phyloP scores from a whole-genome alignment of 768 basidiomycete genomes.

The Mrakia blollopis region DNA sequence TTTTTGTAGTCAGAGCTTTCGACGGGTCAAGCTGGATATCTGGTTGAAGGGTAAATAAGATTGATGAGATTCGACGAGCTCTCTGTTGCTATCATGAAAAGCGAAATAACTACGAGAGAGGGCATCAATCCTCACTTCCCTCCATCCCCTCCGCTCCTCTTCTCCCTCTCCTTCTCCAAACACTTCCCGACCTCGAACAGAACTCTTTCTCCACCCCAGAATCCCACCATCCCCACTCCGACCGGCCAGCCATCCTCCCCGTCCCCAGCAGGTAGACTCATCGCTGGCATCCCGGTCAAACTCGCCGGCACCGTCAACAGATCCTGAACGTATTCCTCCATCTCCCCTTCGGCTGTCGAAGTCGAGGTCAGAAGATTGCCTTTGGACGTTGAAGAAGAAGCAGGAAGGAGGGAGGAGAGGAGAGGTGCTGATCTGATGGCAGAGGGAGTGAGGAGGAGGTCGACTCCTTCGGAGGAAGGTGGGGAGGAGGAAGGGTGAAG shows the following conservation, averaged over 20 bases:
- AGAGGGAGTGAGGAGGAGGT: slow-evolving; percentile 80
- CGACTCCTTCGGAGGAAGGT: slow-evolving; percentile 50
- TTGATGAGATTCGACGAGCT: no score
- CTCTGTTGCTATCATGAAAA: no score
- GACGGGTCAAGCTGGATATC: no score
- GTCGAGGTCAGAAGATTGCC: no score
- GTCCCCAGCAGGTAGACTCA: slow-evolving; percentile 61
- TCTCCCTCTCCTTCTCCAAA: slow-evolving; percentile 18
- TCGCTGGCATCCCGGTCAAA: slow-evolving; percentile 76
- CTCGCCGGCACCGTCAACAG: slow-evolving; percentile 88
- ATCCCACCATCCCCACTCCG: slow-evolving; percentile 75
- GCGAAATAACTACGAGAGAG: neutral
- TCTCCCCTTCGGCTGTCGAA: slow-evolving; percentile 7
- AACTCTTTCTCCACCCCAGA: slow-evolving; percentile 62
- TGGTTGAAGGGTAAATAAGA: no score
- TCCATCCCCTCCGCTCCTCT: neutral
- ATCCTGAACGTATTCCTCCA: slow-evolving; percentile 75
- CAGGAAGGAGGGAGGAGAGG: slow-evolving; percentile 42
- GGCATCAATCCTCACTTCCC: neutral
- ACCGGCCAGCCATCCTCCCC: slow-evolving; percentile 68
- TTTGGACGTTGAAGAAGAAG: neutral
- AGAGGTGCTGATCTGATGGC: slow-evolving; percentile 77
- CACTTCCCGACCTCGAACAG: slow-evolving; percentile 35
- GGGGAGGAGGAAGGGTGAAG: neutral
- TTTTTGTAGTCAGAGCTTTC: no score